These are phyloP conservation scores for Coemansia sp. DNA, from an alignment of 192 early-diverging fungal species.

Conservation along the genomic window DNA sequence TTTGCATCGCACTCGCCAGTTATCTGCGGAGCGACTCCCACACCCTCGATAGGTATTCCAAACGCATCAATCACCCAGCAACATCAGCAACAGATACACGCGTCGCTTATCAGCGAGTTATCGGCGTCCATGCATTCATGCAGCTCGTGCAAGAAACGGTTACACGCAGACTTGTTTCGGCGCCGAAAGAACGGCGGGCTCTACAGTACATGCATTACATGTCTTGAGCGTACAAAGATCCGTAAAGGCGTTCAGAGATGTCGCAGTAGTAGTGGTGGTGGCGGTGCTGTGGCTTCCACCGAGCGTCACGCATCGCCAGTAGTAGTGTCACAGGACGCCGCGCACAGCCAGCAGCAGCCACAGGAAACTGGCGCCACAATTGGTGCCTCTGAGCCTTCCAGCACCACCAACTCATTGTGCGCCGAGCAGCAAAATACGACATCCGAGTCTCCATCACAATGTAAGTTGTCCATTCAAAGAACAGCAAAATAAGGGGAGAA, in stretches of 20 bases:
- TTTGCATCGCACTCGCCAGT: constrained; percentile 20
- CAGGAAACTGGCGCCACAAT: neutral
- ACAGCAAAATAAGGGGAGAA: too few relatives aligned
- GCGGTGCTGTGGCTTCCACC: constrained; percentile 1
- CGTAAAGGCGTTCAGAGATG: constrained; percentile 11
- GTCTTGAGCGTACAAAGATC: constrained; percentile 24
- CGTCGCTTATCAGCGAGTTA: neutral
- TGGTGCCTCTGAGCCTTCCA: constrained; percentile 1
- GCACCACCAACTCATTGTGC: constrained; percentile 2
- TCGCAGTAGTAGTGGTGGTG: constrained; percentile 1
- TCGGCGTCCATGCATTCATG: constrained; percentile 23
- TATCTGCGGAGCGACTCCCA: constrained; percentile 1
- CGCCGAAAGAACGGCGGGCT: constrained; percentile 31
- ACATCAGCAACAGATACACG: neutral
- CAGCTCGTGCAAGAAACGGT: constrained; percentile 40
- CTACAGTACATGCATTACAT: constrained; percentile 33
- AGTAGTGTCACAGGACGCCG: neutral
- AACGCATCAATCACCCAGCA: neutral
- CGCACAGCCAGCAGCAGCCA: constrained; percentile 1
- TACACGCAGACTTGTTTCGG: constrained; percentile 23
- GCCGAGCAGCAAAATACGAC: neutral
- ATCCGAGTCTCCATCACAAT: constrained; percentile 1
- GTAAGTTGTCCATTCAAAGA: neutral
- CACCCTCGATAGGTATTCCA: neutral
- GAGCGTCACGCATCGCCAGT: neutral